phyloP scores from a whole-genome alignment of 1,284 basidiomycete species.

The Marasmius tenuissimus region DNA sequence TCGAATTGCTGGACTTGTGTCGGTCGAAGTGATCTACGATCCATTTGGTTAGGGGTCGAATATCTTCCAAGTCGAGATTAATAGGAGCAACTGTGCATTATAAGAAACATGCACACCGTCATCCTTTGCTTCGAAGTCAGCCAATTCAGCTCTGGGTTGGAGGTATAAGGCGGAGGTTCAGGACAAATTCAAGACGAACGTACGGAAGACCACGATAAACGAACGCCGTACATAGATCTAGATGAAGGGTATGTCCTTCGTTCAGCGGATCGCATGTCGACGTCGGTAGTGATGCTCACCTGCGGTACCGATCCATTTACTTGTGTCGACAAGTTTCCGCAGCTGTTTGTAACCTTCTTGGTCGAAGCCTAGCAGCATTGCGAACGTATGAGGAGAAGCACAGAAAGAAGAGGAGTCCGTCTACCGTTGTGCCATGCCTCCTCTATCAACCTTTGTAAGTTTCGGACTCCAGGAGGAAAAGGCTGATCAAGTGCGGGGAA shows the following conservation, averaged over 20 bases:
- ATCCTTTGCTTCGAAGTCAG: slow-evolving; percentile 57
- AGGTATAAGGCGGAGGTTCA: not conserved
- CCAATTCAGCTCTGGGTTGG: slow-evolving; percentile 51
- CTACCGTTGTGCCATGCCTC: slow-evolving; percentile 73
- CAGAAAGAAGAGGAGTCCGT: slow-evolving; percentile 2
- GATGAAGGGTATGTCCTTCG: not conserved
- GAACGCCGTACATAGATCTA: slow-evolving; percentile 70
- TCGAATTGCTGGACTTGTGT: slow-evolving; percentile 25
- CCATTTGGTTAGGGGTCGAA: slow-evolving; percentile 59
- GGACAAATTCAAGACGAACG: slow-evolving; percentile 24
- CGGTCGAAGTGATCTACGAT: slow-evolving; percentile 64
- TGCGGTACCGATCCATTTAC: slow-evolving; percentile 79
- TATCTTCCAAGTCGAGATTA: slow-evolving; percentile 28
- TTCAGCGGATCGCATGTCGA: slow-evolving; percentile 2
- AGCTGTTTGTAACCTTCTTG: slow-evolving; percentile 63
- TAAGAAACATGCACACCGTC: slow-evolving; percentile 32
- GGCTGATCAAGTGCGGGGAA: slow-evolving; percentile 55
- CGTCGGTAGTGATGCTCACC: slow-evolving; percentile 40
- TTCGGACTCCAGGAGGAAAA: slow-evolving; percentile 65
- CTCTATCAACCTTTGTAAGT: slow-evolving; percentile 78
- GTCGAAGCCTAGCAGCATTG: slow-evolving; percentile 69
- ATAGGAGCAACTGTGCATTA: slow-evolving; percentile 4
- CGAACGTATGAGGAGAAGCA: not conserved
- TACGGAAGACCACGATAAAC: slow-evolving; percentile 77
- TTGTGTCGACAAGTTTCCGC: slow-evolving; percentile 59